A percentile compares a stretch with the other conserved stretches of the same genome.
Evolutionary conservation across 2,329 filamentous ascomycete species (phyloP).

Genomic region (Colletotrichum coccodes): DNA sequence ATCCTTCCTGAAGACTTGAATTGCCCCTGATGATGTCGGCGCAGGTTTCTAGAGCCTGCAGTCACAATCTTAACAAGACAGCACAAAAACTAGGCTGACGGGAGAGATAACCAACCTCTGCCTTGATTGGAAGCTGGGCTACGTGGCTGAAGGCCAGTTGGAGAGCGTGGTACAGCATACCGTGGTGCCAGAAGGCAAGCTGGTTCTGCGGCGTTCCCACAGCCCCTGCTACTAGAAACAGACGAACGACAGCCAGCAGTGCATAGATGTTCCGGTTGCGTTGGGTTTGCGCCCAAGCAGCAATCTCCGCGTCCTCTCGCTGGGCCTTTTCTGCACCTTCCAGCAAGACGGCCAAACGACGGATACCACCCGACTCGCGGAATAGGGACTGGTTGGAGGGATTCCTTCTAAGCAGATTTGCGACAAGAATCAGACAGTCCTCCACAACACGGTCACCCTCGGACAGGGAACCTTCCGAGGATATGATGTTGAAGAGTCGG

Average conservation of each 20-base stretch:
- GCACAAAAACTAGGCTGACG: constrained; percentile 1
- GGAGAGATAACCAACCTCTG: constrained; percentile 68
- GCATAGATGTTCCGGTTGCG: constrained; percentile 93
- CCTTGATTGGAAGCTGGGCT: constrained; percentile 80
- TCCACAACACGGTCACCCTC: constrained; percentile 90
- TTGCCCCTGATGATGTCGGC: constrained; percentile 91
- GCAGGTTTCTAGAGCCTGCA: constrained; percentile 81
- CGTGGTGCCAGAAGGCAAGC: constrained; percentile 84
- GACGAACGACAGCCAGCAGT: constrained; percentile 83
- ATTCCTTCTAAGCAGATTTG: constrained; percentile 89
- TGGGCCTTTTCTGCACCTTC: constrained; percentile 65
- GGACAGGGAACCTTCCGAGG: constrained; percentile 80
- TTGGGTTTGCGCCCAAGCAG: constrained; percentile 80
- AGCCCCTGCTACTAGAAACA: constrained; percentile 87
- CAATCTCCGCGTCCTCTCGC: constrained; percentile 68
- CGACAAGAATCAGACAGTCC: constrained; percentile 90
- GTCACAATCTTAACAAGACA: constrained; percentile 14
- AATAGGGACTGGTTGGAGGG: constrained; percentile 94
- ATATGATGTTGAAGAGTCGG: constrained; percentile 83
- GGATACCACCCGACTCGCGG: constrained; percentile 86
- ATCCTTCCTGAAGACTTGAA: constrained; percentile 82
- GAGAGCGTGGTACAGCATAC: constrained; percentile 81
- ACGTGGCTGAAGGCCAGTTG: constrained; percentile 82
- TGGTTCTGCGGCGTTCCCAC: constrained; percentile 86
- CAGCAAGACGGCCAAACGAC: constrained; percentile 76